Evolutionary conservation across 2,329 filamentous ascomycete genomes (phyloP), one percentile per base, ranked within the genome.

Genomic region (Fusarium setosum): DNA sequence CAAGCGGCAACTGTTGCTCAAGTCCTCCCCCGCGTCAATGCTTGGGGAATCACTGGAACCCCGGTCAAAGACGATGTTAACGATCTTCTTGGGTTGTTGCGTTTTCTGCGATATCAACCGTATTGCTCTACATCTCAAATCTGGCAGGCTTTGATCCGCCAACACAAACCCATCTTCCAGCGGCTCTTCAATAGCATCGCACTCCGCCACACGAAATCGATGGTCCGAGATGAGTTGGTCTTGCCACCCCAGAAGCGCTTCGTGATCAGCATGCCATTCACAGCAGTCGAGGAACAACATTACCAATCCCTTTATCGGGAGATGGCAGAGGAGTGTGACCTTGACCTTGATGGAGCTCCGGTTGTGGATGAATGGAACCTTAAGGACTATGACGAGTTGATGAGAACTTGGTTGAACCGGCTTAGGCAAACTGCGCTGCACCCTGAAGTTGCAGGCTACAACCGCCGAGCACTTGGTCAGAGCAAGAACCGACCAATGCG

Each of bases 11-110:
- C 85, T 44, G 89, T 97, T 13, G 94, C 94, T 32, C 88, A 89
- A 37, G 81, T 91, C 23, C 90, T 99, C 61, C 94, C 95, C 41
- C 87, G 96, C 24, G 79, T 92, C 65, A 94, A 97, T 77, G 90
- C 93, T 3, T 98, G 96, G 96, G 94, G 91, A 13, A 89, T 99
- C 37, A 95, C 93, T 0, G 96, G 77, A 38, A 99, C 96, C 1
- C 96, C 96, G 0, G 85, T 98, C 34, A 91, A 92, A 67, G 92
- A 93, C 67, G 86, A 93, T 63, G 86, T 95, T 29, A 77, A 80
- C 71, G 95, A 97, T 75, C 82, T 97, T 8, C 89, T 90, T 67
- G 95, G 95, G 0, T 82, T 98, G 5, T 77, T 98, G 1, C 82
- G 92, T 1, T 98, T 99, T 69, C 83, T 98, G 9, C 86, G 86